Evolutionary conservation across 106 monocot genomes (phyloP), one percentile per base, ranked within the genome.

Genomic region (Acanthochlamys bracteata): DNA sequence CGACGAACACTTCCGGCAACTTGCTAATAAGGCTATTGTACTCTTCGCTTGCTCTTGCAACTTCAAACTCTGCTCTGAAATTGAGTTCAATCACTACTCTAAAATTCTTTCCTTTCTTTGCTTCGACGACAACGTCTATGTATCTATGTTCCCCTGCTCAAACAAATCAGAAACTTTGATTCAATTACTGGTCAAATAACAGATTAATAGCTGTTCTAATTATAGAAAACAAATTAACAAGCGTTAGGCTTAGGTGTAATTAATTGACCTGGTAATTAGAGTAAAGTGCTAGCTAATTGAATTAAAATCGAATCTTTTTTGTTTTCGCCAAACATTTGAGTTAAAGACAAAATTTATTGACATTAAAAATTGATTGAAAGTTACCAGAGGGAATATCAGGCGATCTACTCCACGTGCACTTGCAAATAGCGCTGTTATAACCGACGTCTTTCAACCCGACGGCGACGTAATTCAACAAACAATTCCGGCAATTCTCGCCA

Each of bases 1-100:
- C 98, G 4, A 86, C 98, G 68, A 83, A 92, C 8, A 84, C 64
- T 75, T 98, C 88, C 39, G 98, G 92, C 45, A 98, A 78, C 16
- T 24, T 33, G 41, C 63, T 20, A 25, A 98, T 80, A n/a, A 98
- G 70, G 17, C 55, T 10, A 43, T 72, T 78, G 80, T 92, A 92
- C 20, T 81, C 81, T 10, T 39, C n/a, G 68, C 73, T 79, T 16
- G 73, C 85, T 42, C 92, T 64, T 13, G 91, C 91, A 78, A 92
- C 81, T 74, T 81, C 88, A 49, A 98, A 98, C 71, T 88, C 98
- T 12, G 71, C 70, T 19, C 76, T 72, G 65, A 98, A 98, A 60
- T 67, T 75, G 7, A 75, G 74, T 76, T 98, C 96, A 27, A 98
- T 73, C 46, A 96, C 62, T 3, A 91, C 65, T 55, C 90, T 72